These are phyloP conservation scores for Xeromyces bisporus DNA, from an alignment of 495 filamentous ascomycete species.

Conservation along the genomic window DNA sequence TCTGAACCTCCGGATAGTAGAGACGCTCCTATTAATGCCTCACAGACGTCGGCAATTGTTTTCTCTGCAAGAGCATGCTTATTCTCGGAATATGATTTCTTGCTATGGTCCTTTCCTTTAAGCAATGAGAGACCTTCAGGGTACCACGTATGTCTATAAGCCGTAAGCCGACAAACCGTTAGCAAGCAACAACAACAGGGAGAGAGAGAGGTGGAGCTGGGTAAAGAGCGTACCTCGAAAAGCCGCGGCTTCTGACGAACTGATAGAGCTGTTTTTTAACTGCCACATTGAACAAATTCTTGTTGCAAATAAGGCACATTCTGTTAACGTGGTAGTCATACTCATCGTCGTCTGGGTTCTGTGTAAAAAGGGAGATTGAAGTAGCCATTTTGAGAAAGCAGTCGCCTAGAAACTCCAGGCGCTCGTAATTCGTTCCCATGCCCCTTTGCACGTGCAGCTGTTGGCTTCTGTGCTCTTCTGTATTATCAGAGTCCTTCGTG, in stretches of 20 bases:
- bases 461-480: constrained; percentile 53
- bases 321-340: constrained; percentile 78
- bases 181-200: no score
- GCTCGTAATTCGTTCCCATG: constrained; percentile 95
- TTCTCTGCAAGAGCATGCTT: constrained; percentile 69
- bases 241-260: constrained; percentile 67
- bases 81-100: constrained; percentile 30
- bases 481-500: constrained; percentile 90
- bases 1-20: constrained; percentile 44
- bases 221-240: constrained; percentile 40
- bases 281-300: constrained; percentile 68
- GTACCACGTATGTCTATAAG: constrained; percentile 46
- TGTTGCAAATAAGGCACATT: constrained; percentile 86
- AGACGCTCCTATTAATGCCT: constrained; percentile 84
- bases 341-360: constrained; percentile 63
- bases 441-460: constrained; percentile 64
- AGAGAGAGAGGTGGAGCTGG: no score
- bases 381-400: constrained; percentile 93
- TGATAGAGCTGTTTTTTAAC: constrained; percentile 45
- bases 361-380: constrained; percentile 63
- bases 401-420: constrained; percentile 87
- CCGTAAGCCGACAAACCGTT: no score
- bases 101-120: constrained; percentile 41
- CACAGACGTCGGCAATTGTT: constrained; percentile 90
- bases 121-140: constrained; percentile 54